Conservation (phyloP, 2,329 filamentous ascomycete genomes). For the Albifimbria verrucaria region DNA sequence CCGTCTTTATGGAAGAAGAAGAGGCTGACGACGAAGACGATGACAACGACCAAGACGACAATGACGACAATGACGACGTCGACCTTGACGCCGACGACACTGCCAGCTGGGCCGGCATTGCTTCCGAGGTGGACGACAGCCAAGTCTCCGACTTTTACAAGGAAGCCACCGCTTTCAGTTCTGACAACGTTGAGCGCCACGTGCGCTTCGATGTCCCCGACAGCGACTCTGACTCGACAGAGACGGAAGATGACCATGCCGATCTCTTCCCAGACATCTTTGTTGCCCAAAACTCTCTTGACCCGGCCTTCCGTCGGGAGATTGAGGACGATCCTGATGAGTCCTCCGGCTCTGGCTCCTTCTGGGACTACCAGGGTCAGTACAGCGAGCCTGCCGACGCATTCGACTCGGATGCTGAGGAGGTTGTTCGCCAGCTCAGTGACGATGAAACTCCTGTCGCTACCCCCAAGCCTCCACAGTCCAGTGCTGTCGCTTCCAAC, state of each 20-base stretch:
- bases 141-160: constrained; percentile 39
- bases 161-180: constrained; percentile 37
- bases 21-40: constrained; percentile 38
- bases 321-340: constrained; percentile 67
- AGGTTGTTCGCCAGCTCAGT: constrained; percentile 30
- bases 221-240: constrained; percentile 65
- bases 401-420: constrained; percentile 39
- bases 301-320: constrained; percentile 68
- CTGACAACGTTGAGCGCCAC: constrained; percentile 52
- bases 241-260: constrained; percentile 58
- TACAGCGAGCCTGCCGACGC: constrained; percentile 31
- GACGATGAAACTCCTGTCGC: constrained; percentile 41
- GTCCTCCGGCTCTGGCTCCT: constrained; percentile 55
- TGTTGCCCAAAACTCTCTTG: constrained; percentile 69
- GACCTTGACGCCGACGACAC: constrained; percentile 39
- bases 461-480: constrained; percentile 35
- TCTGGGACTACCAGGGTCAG: constrained; percentile 60
- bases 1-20: constrained; percentile 28
- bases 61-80: constrained; percentile 36
- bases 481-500: constrained; percentile 16
- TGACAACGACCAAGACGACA: constrained; percentile 33
- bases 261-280: constrained; percentile 77
- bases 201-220: constrained; percentile 71
- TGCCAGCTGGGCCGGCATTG: constrained; percentile 55
- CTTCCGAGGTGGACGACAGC: constrained; percentile 42